Evolutionary conservation across 257 asterid species (phyloP).

Genomic region (Solanum clarkiae): DNA sequence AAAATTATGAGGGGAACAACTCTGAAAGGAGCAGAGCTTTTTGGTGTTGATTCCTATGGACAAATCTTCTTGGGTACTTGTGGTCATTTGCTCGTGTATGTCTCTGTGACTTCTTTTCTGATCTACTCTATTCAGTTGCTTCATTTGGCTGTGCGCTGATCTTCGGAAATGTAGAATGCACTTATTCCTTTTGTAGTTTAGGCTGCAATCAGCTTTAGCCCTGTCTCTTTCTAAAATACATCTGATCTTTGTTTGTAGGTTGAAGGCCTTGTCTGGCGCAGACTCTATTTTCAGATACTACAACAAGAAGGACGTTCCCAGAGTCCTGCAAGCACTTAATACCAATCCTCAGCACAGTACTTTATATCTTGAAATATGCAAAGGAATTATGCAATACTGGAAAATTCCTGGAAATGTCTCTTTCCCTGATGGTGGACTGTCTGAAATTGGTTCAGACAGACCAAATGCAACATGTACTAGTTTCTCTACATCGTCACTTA

Average conservation of each 20-base stretch:
- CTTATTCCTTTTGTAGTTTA: not conserved
- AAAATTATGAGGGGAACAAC: conserved; percentile 28
- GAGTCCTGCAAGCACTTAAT: conserved; percentile 38
- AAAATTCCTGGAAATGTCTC: conserved; percentile 21
- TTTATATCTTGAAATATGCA: conserved; percentile 53
- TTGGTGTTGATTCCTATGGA: conserved; percentile 51
- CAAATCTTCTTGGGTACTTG: conserved; percentile 60
- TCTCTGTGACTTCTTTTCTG: conserved; percentile 9
- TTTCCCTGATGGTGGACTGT: conserved; percentile 13
- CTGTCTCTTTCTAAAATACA: not conserved
- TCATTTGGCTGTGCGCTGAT: not conserved
- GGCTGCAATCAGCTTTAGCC: not conserved
- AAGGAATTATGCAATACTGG: conserved; percentile 58
- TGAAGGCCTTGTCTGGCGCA: conserved; percentile 27
- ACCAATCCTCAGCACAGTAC: conserved; percentile 24
- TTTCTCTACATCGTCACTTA: conserved; percentile 8
- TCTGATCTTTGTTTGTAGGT: conserved; percentile 29
- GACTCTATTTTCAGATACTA: conserved; percentile 45
- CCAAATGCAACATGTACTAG: conserved; percentile 12
- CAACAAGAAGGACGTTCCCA: conserved; percentile 37
- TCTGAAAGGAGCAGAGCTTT: conserved; percentile 51
- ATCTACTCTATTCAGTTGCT: not conserved
- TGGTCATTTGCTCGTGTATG: conserved; percentile 85
- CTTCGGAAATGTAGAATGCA: not conserved
- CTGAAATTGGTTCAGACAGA: conserved; percentile 11